phyloP scores from a whole-genome alignment of 345 rosid species.

The Erucastrum elatum region DNA sequence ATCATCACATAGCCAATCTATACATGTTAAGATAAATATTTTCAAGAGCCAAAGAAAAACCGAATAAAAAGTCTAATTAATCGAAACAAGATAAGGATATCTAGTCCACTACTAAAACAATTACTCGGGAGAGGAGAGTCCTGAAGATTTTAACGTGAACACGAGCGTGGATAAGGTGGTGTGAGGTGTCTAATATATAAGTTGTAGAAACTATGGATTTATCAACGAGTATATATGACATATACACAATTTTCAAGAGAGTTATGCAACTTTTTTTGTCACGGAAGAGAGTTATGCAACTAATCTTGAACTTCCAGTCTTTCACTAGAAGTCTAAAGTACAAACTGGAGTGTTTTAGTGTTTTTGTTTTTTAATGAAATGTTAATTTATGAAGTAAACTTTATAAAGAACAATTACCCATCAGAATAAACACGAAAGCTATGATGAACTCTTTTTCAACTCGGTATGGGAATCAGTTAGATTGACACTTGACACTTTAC shows the following conservation, averaged over 20 bases:
- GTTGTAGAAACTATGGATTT: neutral
- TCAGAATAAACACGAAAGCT: neutral
- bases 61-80: too few relatives aligned
- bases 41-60: too few relatives aligned
- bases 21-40: too few relatives aligned
- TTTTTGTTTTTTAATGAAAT: neutral
- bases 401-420: too few relatives aligned
- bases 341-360: neutral
- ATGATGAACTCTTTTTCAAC: slow-evolving; percentile 3
- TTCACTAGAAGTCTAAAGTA: slow-evolving; percentile 18
- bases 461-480: slow-evolving; percentile 20
- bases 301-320: neutral
- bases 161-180: neutral
- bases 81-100: too few relatives aligned
- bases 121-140: too few relatives aligned
- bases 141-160: too few relatives aligned
- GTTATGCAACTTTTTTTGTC: neutral
- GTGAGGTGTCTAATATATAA: neutral
- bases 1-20: too few relatives aligned
- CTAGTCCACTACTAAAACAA: too few relatives aligned
- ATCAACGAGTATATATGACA: neutral
- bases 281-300: neutral
- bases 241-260: neutral
- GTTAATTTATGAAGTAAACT: too few relatives aligned
- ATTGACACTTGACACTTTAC: slow-evolving; percentile 9